A percentile compares a stretch with the other conserved stretches of the same genome.
phyloP scores from a whole-genome alignment of 495 filamentous ascomycete species.

The Filosporella fistucella region DNA sequence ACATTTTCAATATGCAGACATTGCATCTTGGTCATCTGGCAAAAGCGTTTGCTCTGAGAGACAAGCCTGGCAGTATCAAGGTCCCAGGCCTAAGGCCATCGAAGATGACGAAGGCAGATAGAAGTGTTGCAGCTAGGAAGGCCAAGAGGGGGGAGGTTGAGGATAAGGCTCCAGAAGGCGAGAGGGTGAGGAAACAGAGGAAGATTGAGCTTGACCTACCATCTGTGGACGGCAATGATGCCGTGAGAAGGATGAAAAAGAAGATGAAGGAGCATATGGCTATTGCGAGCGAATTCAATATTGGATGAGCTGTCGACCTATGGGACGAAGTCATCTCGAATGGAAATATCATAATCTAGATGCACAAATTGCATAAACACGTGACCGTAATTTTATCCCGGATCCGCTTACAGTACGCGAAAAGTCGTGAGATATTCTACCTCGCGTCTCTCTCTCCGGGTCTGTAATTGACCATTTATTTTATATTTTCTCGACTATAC shows the following conservation, averaged over 20 bases:
- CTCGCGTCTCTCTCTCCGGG: too few relatives aligned
- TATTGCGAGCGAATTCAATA: conserved; percentile 79
- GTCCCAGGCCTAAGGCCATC: conserved; percentile 52
- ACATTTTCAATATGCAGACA: conserved; percentile 81
- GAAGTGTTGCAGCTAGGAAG: conserved; percentile 24
- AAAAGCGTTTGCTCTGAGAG: conserved; percentile 85
- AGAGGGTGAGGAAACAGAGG: conserved; percentile 22
- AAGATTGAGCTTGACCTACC: conserved; percentile 24
- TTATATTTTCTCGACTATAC: too few relatives aligned
- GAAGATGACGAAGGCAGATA: conserved; percentile 26
- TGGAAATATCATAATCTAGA: too few relatives aligned
- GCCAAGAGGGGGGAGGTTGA: conserved; percentile 31
- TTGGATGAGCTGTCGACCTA: conserved; percentile 53
- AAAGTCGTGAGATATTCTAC: too few relatives aligned
- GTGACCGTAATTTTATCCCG: too few relatives aligned
- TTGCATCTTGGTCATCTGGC: conserved; percentile 91
- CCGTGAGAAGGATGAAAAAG: conserved; percentile 66
- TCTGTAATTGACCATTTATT: too few relatives aligned
- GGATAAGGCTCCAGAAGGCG: conserved; percentile 24
- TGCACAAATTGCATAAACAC: too few relatives aligned
- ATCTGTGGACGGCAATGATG: conserved; percentile 52
- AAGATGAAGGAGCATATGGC: conserved; percentile 79
- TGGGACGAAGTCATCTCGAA: too few relatives aligned
- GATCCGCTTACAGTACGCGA: too few relatives aligned
- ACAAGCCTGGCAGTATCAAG: conserved; percentile 81